Evolutionary conservation across 208 protist species (phyloP).

Genomic region (Sergeia podlipaevii): DNA sequence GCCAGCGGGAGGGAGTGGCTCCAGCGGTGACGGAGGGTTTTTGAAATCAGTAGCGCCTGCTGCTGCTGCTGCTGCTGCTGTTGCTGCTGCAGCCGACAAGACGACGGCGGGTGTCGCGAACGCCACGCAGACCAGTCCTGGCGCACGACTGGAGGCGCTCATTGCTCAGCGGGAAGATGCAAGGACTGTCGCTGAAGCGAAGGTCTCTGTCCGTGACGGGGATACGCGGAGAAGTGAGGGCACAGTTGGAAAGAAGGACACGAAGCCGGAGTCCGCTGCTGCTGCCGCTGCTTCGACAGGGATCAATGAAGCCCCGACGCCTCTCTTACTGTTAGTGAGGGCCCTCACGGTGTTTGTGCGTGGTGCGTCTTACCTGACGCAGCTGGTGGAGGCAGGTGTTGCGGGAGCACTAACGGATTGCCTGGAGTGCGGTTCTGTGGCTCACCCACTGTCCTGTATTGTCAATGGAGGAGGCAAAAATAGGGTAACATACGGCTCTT

Average conservation of each 20-base stretch:
- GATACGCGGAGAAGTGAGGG: background rate
- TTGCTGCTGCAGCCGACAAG: background rate
- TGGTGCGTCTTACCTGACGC: constrained; percentile 66
- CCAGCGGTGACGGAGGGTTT: background rate
- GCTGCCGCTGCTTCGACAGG: background rate
- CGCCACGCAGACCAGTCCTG: too few species aligned
- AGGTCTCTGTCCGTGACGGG: background rate
- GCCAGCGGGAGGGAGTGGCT: background rate
- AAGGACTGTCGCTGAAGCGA: too few species aligned
- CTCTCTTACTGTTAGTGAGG: constrained; percentile 47
- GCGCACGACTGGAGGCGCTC: too few species aligned
- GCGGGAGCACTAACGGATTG: constrained; percentile 60
- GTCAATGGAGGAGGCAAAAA: too few species aligned
- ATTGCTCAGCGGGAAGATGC: too few species aligned
- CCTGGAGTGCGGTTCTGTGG: constrained; percentile 18
- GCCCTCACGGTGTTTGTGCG: constrained; percentile 73
- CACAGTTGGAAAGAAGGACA: background rate
- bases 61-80: background rate
- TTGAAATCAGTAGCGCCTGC: background rate
- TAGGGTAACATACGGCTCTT: background rate
- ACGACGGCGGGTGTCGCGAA: too few species aligned
- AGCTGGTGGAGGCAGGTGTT: constrained; percentile 71
- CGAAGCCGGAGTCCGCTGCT: background rate
- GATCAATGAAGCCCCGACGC: background rate
- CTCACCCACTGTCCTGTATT: background rate